A percentile compares a stretch with the other conserved stretches of the same genome.
These are phyloP conservation scores for Perkinsus marinus DNA, from an alignment of 169 alveolate genomes.

Conservation along the genomic window DNA sequence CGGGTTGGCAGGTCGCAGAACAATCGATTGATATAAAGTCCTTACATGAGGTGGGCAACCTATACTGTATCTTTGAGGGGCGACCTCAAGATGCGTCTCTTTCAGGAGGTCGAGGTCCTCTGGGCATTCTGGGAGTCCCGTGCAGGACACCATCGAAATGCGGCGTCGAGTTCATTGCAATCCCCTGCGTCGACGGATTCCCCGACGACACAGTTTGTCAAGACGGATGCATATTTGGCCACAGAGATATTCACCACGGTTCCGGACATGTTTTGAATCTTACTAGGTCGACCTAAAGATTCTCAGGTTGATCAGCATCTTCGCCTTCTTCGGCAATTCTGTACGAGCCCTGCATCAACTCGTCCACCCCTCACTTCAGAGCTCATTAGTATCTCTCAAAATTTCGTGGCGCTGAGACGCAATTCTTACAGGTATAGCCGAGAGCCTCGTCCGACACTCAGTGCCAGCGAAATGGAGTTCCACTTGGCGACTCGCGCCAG, in stretches of 20 bases:
- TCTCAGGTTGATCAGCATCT: background rate
- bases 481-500: constrained; percentile 54
- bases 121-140: background rate
- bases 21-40: background rate
- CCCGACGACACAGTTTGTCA: background rate
- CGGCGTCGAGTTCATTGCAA: background rate
- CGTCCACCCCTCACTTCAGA: background rate
- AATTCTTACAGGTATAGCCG: background rate
- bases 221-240: background rate
- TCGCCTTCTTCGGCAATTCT: background rate
- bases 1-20: background rate
- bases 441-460: background rate
- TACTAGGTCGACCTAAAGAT: background rate
- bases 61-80: too few relatives aligned
- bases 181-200: background rate
- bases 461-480: constrained; percentile 55
- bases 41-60: background rate
- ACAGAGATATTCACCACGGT: background rate
- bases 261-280: background rate
- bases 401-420: background rate
- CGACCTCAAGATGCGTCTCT: background rate
- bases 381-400: background rate
- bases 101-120: background rate
- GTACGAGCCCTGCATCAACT: background rate
- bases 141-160: background rate